Evolutionary conservation across 805 yeast species (phyloP).

Genomic region (Saccharomyces jurei): DNA sequence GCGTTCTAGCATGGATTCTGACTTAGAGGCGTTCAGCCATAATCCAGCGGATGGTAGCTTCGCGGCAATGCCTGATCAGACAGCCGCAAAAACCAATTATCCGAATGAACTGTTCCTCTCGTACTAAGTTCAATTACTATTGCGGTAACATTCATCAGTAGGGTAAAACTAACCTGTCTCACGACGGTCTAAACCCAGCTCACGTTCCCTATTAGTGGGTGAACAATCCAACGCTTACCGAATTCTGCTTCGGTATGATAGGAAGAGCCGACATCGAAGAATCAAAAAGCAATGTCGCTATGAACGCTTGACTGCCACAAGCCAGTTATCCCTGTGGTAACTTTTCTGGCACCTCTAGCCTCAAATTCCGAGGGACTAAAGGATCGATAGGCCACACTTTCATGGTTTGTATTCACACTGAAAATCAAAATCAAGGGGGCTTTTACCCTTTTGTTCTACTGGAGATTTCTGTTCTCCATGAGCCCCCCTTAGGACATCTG

Average conservation of each 20-base stretch:
- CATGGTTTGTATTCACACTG: constrained; percentile 41
- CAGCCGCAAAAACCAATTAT: constrained; percentile 41
- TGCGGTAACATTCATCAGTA: constrained; percentile 35
- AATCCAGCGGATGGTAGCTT: constrained; percentile 44
- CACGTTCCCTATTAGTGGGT: constrained; percentile 43
- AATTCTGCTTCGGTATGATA: constrained; percentile 44
- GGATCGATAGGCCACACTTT: constrained; percentile 45
- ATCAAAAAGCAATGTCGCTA: constrained; percentile 41
- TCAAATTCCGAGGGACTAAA: constrained; percentile 39
- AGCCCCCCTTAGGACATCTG: constrained; percentile 40
- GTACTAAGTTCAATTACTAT: constrained; percentile 39
- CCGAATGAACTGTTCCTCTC: constrained; percentile 43
- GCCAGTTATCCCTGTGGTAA: constrained; percentile 38
- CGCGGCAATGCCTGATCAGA: constrained; percentile 41
- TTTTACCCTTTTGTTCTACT: constrained; percentile 41
- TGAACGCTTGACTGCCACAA: constrained; percentile 44
- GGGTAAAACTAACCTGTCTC: constrained; percentile 40
- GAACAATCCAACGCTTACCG: constrained; percentile 41
- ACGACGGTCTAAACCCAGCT: constrained; percentile 38
- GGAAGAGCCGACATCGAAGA: constrained; percentile 45
- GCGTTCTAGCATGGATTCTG: constrained; percentile 49
- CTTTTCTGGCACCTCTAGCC: constrained; percentile 41
- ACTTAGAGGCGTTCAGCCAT: constrained; percentile 43
- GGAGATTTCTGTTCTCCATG: constrained; percentile 42
- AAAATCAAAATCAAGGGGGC: constrained; percentile 40